Percentiles rank a stretch among this genome's conserved stretches.
These are phyloP conservation scores for Alisma plantagoaquatica DNA, from an alignment of 106 monocot genomes.

Conservation along the genomic window DNA sequence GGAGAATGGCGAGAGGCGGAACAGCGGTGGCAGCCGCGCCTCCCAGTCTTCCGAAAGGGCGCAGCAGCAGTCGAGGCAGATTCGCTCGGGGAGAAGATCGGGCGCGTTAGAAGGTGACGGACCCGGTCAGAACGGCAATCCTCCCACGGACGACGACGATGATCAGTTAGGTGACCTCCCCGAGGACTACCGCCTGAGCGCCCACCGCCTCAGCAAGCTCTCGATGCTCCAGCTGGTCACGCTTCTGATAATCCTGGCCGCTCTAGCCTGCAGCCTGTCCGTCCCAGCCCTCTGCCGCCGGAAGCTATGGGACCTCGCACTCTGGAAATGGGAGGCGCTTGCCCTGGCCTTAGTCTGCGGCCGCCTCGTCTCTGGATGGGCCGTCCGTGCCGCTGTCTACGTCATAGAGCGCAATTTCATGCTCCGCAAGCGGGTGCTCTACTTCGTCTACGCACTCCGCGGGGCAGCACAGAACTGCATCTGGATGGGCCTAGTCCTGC, in stretches of 20 bases:
- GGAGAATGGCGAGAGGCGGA: no score
- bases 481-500: slow-evolving; percentile 69
- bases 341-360: slow-evolving; percentile 56
- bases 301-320: slow-evolving; percentile 39
- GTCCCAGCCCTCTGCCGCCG: slow-evolving; percentile 22
- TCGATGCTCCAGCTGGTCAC: slow-evolving; percentile 39
- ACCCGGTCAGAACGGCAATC: no score
- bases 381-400: slow-evolving; percentile 49
- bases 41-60: background rate
- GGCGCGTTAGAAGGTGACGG: slow-evolving; percentile 10
- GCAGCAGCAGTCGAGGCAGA: background rate
- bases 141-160: slow-evolving; percentile 90
- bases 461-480: slow-evolving; percentile 64
- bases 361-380: slow-evolving; percentile 59
- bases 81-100: background rate
- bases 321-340: slow-evolving; percentile 75
- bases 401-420: slow-evolving; percentile 71
- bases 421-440: slow-evolving; percentile 61
- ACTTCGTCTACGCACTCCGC: slow-evolving; percentile 78
- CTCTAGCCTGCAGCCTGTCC: slow-evolving; percentile 36
- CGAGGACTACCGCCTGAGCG: slow-evolving; percentile 27
- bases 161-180: slow-evolving; percentile 57
- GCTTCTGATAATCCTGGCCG: slow-evolving; percentile 40
- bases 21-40: no score
- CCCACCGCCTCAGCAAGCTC: slow-evolving; percentile 6